Evolutionary conservation across 345 rosid genomes (phyloP).

Genomic region (Orychophragmus violaceus): DNA sequence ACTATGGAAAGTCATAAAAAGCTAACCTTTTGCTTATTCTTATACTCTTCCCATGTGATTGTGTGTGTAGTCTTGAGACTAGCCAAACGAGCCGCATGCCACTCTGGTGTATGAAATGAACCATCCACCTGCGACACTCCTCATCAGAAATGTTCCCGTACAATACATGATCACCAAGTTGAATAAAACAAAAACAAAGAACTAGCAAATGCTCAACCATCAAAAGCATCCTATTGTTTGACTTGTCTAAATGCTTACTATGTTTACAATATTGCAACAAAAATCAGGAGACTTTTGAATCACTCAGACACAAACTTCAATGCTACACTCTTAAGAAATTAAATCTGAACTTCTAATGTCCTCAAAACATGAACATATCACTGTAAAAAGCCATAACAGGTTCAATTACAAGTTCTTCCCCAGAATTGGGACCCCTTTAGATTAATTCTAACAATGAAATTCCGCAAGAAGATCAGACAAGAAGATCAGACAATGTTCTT

Average conservation of each 20-base stretch:
- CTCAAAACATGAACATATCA: not conserved
- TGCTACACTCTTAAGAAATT: not conserved
- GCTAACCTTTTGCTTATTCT: slow-evolving; percentile 81
- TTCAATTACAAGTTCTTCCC: not conserved
- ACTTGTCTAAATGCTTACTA: not conserved
- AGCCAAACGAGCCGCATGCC: slow-evolving; percentile 99
- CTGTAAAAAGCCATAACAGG: not conserved
- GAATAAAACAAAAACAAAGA: not conserved
- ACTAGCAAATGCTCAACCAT: not conserved
- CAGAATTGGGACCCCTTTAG: not conserved
- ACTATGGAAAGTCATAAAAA: not conserved
- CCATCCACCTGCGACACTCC: slow-evolving; percentile 99
- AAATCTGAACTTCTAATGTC: not conserved
- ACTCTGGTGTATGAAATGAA: slow-evolving; percentile 99
- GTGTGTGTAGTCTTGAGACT: slow-evolving; percentile 94
- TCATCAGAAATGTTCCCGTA: slow-evolving; percentile 75
- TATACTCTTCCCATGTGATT: slow-evolving; percentile 90
- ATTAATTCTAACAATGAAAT: not conserved
- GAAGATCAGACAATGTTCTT: no score
- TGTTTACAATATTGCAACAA: not conserved
- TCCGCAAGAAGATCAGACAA: no score
- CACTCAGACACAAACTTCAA: not conserved
- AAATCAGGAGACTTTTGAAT: not conserved
- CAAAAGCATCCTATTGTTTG: not conserved
- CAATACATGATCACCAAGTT: not conserved